phyloP scores from a whole-genome alignment of 768 basidiomycete species.

The Termitomyces sp. region DNA sequence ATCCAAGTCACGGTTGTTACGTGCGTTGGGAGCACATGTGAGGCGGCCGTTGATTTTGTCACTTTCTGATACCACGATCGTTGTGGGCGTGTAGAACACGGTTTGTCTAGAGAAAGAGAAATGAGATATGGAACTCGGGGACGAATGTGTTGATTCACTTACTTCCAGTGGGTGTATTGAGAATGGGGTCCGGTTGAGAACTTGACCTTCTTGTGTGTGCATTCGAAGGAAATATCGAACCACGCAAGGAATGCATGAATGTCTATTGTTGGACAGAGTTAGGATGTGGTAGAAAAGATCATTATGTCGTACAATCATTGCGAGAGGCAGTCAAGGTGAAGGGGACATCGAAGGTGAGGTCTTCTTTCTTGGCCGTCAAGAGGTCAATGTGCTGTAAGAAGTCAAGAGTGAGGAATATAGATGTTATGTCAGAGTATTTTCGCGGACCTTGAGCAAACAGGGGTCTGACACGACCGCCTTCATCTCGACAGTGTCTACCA shows the following conservation, averaged over 20 bases:
- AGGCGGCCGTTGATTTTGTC: conserved; percentile 72
- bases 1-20: conserved; percentile 95
- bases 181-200: conserved; percentile 99
- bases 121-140: not conserved
- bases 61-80: conserved; percentile 64
- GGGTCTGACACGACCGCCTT: conserved; percentile 95
- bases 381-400: conserved; percentile 77
- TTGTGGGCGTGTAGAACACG: conserved; percentile 92
- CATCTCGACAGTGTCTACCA: conserved; percentile 98
- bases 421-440: not conserved
- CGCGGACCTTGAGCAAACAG: conserved; percentile 77
- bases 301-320: conserved; percentile 75
- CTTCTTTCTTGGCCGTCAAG: conserved; percentile 90
- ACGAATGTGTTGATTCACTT: conserved; percentile 26
- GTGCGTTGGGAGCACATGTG: conserved; percentile 81
- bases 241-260: conserved; percentile 98
- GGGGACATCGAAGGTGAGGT: conserved; percentile 78
- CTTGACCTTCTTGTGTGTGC: conserved; percentile 91
- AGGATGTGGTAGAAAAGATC: not conserved
- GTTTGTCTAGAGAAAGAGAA: conserved; percentile 63
- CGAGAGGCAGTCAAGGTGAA: conserved; percentile 82
- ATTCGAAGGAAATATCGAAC: conserved; percentile 97
- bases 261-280: conserved; percentile 42
- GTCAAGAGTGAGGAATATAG: not conserved
- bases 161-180: conserved; percentile 97